A percentile compares a stretch with the other conserved stretches of the same genome.
Conservation (phyloP, 176 grass and related monocot species). For the Lolium multiflorum region DNA sequence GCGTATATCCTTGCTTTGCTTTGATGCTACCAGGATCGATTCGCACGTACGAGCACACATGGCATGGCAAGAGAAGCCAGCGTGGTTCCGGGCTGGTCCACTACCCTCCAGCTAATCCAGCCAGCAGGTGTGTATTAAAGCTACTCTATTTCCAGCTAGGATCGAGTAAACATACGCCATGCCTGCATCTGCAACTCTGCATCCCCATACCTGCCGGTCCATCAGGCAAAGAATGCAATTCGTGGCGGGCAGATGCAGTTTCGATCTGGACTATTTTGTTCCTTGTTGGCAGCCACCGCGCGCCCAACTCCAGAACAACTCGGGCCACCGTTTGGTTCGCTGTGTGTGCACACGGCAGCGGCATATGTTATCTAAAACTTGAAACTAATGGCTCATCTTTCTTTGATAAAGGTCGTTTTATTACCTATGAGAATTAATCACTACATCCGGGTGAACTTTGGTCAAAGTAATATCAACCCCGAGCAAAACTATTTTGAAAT, state of each 20-base stretch:
- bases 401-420: too few species aligned
- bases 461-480: too few species aligned
- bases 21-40: not conserved
- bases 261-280: not conserved
- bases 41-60: not conserved
- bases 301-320: not conserved
- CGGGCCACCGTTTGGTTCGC: too few species aligned
- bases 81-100: slow-evolving; percentile 4
- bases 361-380: too few species aligned
- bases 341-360: too few species aligned
- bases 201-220: not conserved
- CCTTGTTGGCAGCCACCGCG: not conserved
- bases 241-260: not conserved
- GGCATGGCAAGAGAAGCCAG: not conserved
- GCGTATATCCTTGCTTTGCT: not conserved
- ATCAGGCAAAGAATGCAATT: not conserved
- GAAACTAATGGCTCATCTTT: too few species aligned
- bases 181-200: not conserved
- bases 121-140: slow-evolving; percentile 28
- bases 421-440: too few species aligned
- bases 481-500: too few species aligned
- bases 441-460: too few species aligned
- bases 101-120: not conserved
- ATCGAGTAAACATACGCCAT: not conserved
- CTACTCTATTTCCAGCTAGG: not conserved